Base-by-base conservation (phyloP, 306 rosid genomes). In the Hylodesmum podocarpum region DNA sequence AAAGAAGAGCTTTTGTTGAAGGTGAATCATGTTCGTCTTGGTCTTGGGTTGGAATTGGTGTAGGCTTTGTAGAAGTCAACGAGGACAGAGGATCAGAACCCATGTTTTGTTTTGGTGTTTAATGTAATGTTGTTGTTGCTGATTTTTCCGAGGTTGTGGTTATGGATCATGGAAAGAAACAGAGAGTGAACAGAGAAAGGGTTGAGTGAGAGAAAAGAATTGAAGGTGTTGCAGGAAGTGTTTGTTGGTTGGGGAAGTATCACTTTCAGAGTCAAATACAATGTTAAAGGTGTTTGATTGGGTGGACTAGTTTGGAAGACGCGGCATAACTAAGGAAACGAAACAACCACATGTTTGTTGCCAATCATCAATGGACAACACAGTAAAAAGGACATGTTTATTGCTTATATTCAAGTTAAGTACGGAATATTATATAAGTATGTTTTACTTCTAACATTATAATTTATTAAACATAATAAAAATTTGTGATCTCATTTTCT, bases 1-100 rank as follows among this genome's bases (percentile, higher is more conserved):
- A 82, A 58, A 92, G 96, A 18, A 96, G 88, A 65, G 98, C 87
- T 0, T 76, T 46, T 18, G 89, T 59, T 6, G 93, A 85, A 6
- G 88, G 88, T 7, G 90, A 87, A 29, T 83, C 88, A 3, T 85
- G 85, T 10, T 92, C 96, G n/a, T 83, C 90, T 13, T 89, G 86
- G 25, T 90, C 98, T 24, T 78, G 87, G 29, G 86, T 78, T 12
- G 90, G 84, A 2, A 81, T 1, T 5, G 84, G 83, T 0, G 72
- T 28, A 4, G 89, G 90, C 76, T 88, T 87, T 14, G 82, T 66
- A 14, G 89, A 73, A 22, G 65, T 65, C 21, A 69, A 29, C 25
- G 77, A 64, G 22, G 91, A 72, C 7, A 66, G 5, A 7, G 88
- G 75, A 81, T 90, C 82, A 5, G 94, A 87, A 75, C 84, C 90